Percentiles rank a stretch among this genome's conserved stretches.
Evolutionary conservation across 75 land plant genomes (phyloP).

Genomic region (Cunninghamia lanceolata): DNA sequence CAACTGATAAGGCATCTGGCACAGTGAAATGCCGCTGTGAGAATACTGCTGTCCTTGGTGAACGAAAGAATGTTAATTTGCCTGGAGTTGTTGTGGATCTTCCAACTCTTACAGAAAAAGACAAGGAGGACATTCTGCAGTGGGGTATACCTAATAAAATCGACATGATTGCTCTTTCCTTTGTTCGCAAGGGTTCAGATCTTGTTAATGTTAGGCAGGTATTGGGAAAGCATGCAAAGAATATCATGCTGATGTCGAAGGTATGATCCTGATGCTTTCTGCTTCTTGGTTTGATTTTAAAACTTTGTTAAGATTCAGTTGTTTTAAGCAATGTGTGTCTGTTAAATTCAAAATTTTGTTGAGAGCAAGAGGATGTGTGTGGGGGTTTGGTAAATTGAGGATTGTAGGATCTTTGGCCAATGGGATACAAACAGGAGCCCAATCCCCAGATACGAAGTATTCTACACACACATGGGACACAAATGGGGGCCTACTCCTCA

Average conservation of each 20-base stretch:
- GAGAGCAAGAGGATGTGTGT: too few relatives aligned
- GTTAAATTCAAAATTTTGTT: background rate
- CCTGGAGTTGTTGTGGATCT: constrained; percentile 93
- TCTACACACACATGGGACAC: too few relatives aligned
- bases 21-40: constrained; percentile 81
- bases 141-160: constrained; percentile 95
- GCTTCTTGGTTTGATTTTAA: background rate
- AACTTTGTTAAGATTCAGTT: background rate
- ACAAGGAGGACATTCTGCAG: constrained; percentile 71
- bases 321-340: background rate
- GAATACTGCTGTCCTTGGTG: constrained; percentile 80
- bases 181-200: constrained; percentile 91
- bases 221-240: constrained; percentile 75
- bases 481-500: too few relatives aligned
- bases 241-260: constrained; percentile 82
- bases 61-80: constrained; percentile 89
- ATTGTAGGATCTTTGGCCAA: too few relatives aligned
- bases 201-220: constrained; percentile 70
- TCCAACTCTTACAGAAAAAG: constrained; percentile 90
- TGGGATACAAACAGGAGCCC: too few relatives aligned
- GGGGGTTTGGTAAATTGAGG: background rate
- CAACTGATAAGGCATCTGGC: constrained; percentile 56
- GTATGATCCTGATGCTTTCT: constrained; percentile 25
- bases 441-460: too few relatives aligned
- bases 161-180: constrained; percentile 94